Conservation (phyloP, 163 green algal species). For the Chlamydomonas reinhardtii region DNA sequence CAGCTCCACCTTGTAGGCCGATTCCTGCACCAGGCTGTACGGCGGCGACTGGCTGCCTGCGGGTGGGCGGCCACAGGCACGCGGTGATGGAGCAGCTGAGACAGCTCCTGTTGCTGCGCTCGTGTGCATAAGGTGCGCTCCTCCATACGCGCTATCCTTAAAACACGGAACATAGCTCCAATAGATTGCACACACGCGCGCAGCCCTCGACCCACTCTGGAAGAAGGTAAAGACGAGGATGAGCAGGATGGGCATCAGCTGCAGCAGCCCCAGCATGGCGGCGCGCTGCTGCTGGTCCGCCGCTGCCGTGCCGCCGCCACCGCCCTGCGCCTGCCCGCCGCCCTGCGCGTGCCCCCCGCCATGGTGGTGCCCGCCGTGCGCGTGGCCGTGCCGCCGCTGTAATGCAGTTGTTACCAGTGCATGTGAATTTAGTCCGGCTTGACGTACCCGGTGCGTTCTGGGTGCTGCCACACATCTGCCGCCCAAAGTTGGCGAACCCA, state of each 20-base stretch:
- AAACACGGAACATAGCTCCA: too few relatives aligned
- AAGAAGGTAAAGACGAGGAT: conserved; percentile 61
- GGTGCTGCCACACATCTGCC: too few relatives aligned
- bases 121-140: too few relatives aligned
- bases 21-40: conserved; percentile 44
- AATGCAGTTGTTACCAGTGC: too few relatives aligned
- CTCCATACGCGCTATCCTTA: too few relatives aligned
- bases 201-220: conserved; percentile 34
- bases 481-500: neutral
- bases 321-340: neutral
- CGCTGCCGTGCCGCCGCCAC: neutral
- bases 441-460: too few relatives aligned
- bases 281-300: conserved; percentile 43
- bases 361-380: neutral
- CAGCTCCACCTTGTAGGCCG: conserved; percentile 20
- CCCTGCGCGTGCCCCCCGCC: neutral
- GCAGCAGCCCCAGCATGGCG: conserved; percentile 53
- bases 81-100: too few relatives aligned
- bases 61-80: neutral
- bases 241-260: conserved; percentile 62
- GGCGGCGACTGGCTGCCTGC: conserved; percentile 39
- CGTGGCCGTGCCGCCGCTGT: neutral
- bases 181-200: too few relatives aligned
- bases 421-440: too few relatives aligned
- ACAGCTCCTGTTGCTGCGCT: too few relatives aligned